Evolutionary conservation across 2,329 filamentous ascomycete genomes (phyloP).

Genomic region (Sporothrix schenckii): DNA sequence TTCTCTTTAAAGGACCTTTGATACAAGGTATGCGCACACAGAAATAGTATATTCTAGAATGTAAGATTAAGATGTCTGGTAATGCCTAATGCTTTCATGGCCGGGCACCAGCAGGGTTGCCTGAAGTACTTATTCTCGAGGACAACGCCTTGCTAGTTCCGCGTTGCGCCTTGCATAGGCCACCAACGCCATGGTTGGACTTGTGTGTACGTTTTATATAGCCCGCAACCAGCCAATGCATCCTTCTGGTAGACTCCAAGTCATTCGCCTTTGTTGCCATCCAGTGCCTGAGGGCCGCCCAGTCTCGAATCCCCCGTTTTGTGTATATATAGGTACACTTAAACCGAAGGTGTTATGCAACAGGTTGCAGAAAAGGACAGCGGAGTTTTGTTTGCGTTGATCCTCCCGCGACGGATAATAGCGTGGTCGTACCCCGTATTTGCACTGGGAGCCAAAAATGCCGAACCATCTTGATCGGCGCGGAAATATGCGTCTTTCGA

Average conservation of each 20-base stretch:
- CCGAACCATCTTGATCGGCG: slow-evolving; percentile 22
- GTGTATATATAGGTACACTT: not conserved
- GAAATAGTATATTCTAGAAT: not conserved
- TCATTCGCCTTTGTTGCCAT: not conserved
- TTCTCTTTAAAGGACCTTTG: not conserved
- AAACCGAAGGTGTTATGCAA: slow-evolving; percentile 13
- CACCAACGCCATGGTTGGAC: slow-evolving; percentile 22
- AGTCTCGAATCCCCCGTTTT: not conserved
- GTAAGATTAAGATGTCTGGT: not conserved
- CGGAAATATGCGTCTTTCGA: slow-evolving; percentile 21
- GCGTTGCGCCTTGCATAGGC: slow-evolving; percentile 7
- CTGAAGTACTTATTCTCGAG: not conserved
- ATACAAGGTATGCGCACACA: not conserved
- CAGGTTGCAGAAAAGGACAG: not conserved
- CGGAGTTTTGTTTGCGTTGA: slow-evolving; percentile 24
- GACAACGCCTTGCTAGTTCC: not conserved
- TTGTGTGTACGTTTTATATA: slow-evolving; percentile 20
- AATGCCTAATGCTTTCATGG: not conserved
- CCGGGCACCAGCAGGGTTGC: not conserved
- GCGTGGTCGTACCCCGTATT: slow-evolving; percentile 19
- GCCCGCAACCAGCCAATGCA: slow-evolving; percentile 3
- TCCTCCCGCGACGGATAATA: slow-evolving; percentile 24
- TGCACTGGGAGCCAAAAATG: slow-evolving; percentile 1
- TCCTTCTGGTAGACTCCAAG: slow-evolving; percentile 13
- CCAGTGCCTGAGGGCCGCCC: not conserved